Conservation (phyloP, 441 rosid genomes). For the Adansonia rubrostipa region DNA sequence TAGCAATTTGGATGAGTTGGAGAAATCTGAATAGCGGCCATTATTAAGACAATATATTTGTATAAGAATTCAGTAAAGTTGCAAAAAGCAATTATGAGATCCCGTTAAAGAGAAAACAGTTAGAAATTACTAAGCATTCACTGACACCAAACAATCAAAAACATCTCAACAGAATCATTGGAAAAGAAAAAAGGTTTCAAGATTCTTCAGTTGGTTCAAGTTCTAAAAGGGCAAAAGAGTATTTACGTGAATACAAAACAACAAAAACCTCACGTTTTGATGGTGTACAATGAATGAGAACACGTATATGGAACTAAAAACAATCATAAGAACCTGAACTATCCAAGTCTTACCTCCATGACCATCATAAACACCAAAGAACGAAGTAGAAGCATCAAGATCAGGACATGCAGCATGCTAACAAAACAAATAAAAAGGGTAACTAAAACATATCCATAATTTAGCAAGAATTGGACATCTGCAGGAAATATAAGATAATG, state of each 20-base stretch:
- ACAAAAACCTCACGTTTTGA: not conserved
- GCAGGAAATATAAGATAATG: not conserved
- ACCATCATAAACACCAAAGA: constrained; percentile 98
- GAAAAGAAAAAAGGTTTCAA: not conserved
- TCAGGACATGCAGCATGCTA: constrained; percentile 89
- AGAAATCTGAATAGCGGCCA: constrained; percentile 3
- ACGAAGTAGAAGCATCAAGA: constrained; percentile 75
- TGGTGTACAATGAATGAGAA: constrained; percentile 20
- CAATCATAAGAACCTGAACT: constrained; percentile 20
- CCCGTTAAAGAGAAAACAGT: not conserved
- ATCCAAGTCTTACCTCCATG: constrained; percentile 86
- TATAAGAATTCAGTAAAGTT: not conserved
- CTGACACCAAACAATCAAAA: not conserved
- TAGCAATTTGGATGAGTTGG: not conserved
- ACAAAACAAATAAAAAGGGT: constrained; percentile 28
- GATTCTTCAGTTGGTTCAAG: constrained; percentile 10
- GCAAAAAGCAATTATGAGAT: constrained; percentile 13
- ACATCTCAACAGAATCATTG: not conserved
- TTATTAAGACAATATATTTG: not conserved
- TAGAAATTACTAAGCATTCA: not conserved
- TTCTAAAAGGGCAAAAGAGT: not conserved
- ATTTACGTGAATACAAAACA: not conserved
- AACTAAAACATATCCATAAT: constrained; percentile 6
- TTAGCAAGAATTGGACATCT: not conserved
- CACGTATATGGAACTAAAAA: constrained; percentile 16